Evolutionary conservation across 2,329 filamentous ascomycete genomes (phyloP).

Genomic region (Hypomyces rosellus): DNA sequence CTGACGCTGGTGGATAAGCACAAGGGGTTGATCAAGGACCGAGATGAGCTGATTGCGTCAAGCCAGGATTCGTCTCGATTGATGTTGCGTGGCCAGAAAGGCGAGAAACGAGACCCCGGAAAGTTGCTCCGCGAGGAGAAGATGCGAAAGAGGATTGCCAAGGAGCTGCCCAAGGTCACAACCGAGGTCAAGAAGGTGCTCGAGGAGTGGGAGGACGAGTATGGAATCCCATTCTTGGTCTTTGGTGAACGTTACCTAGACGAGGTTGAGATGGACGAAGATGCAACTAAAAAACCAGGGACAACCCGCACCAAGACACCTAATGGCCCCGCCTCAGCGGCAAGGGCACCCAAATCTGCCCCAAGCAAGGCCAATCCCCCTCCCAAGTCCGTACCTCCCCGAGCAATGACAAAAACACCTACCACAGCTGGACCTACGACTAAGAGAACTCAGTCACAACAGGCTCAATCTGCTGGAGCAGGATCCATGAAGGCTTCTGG

Average conservation of each 20-base stretch:
- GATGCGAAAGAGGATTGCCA: conserved; percentile 95
- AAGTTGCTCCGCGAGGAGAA: conserved; percentile 94
- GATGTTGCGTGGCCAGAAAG: conserved; percentile 85
- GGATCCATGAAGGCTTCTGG: conserved; percentile 27
- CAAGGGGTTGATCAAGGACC: conserved; percentile 73
- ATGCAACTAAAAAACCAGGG: conserved; percentile 43
- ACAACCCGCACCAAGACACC: conserved; percentile 64
- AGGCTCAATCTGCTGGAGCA: conserved; percentile 14
- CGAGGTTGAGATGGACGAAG: conserved; percentile 60
- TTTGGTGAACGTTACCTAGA: conserved; percentile 90
- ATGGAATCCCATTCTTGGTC: conserved; percentile 86
- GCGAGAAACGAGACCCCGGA: conserved; percentile 88
- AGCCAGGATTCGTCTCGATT: conserved; percentile 92
- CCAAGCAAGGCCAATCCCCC: conserved; percentile 13
- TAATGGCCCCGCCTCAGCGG: conserved; percentile 31
- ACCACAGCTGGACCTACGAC: conserved; percentile 31
- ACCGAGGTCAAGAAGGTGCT: conserved; percentile 76
- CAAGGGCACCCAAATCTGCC: conserved; percentile 13
- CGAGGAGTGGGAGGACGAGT: conserved; percentile 87
- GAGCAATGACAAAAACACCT: conserved; percentile 49
- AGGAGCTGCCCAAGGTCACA: conserved; percentile 89
- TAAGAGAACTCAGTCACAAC: conserved; percentile 23
- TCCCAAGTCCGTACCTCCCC: conserved; percentile 30
- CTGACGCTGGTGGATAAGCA: conserved; percentile 79
- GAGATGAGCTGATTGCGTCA: conserved; percentile 79